Evolutionary conservation across 192 early-diverging fungal species (phyloP).

Genomic region (Coemansia sp.): DNA sequence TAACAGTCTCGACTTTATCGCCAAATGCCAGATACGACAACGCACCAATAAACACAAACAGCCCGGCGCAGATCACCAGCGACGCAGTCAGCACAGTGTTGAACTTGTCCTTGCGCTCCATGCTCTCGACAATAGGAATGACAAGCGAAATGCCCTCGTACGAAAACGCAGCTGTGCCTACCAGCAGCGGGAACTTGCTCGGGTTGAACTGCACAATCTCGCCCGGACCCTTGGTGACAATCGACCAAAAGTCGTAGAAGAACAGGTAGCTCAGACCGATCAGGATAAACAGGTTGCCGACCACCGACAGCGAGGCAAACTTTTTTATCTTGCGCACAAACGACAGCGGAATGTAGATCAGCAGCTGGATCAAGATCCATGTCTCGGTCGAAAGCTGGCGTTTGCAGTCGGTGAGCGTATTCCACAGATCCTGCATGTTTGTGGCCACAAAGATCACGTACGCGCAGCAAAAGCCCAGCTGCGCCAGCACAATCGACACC

Average conservation of each 20-base stretch:
- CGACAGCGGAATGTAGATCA: constrained; percentile 77
- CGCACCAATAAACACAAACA: constrained; percentile 80
- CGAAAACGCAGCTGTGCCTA: constrained; percentile 92
- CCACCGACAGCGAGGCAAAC: constrained; percentile 79
- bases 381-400: constrained; percentile 62
- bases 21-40: constrained; percentile 88
- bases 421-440: constrained; percentile 72
- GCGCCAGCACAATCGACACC: constrained; percentile 69
- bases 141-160: constrained; percentile 89
- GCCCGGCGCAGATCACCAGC: constrained; percentile 73
- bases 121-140: constrained; percentile 71
- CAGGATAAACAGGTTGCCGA: constrained; percentile 93
- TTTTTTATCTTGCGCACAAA: constrained; percentile 91
- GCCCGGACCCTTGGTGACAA: constrained; percentile 63
- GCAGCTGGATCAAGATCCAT: constrained; percentile 75
- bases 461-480: constrained; percentile 86
- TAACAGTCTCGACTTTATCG: constrained; percentile 77
- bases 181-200: constrained; percentile 80
- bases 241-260: constrained; percentile 70
- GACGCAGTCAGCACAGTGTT: constrained; percentile 75
- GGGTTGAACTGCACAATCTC: constrained; percentile 80
- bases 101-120: constrained; percentile 92
- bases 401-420: constrained; percentile 67
- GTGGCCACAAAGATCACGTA: constrained; percentile 88
- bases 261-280: constrained; percentile 84